These are phyloP conservation scores for Diaporthe helianthi DNA, from an alignment of 2,329 filamentous ascomycete species.

Conservation along the genomic window DNA sequence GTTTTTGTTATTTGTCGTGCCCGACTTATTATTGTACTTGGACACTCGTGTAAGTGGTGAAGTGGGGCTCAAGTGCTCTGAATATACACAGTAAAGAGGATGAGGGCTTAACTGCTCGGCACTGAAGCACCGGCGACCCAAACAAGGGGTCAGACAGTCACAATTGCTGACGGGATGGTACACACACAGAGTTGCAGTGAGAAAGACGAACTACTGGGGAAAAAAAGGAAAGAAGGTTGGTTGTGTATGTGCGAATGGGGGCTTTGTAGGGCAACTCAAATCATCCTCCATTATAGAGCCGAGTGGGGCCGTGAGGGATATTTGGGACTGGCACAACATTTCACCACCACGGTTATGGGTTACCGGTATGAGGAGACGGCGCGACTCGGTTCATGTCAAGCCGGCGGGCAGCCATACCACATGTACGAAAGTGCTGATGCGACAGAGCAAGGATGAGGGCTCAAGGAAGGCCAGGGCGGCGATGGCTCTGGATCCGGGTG, in stretches of 20 bases:
- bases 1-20: background rate
- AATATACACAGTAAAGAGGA: background rate
- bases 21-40: too few species aligned
- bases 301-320: conserved; percentile 32
- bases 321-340: conserved; percentile 9
- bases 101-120: conserved; percentile 15
- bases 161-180: background rate
- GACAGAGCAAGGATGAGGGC: conserved; percentile 19
- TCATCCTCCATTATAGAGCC: conserved; percentile 6
- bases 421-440: conserved; percentile 16
- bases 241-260: background rate
- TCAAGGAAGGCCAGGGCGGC: background rate
- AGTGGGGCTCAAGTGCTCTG: conserved; percentile 1
- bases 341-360: background rate
- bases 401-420: background rate
- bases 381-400: conserved; percentile 10
- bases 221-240: background rate
- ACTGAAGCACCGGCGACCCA: conserved; percentile 23
- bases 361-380: too few species aligned
- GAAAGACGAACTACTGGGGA: background rate
- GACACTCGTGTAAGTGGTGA: conserved; percentile 1
- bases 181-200: background rate
- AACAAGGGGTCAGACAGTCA: background rate
- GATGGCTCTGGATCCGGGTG: conserved; percentile 15
- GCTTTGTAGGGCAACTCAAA: conserved; percentile 7